phyloP scores from a whole-genome alignment of 345 rosid genomes.

The Erodium maritimum region DNA sequence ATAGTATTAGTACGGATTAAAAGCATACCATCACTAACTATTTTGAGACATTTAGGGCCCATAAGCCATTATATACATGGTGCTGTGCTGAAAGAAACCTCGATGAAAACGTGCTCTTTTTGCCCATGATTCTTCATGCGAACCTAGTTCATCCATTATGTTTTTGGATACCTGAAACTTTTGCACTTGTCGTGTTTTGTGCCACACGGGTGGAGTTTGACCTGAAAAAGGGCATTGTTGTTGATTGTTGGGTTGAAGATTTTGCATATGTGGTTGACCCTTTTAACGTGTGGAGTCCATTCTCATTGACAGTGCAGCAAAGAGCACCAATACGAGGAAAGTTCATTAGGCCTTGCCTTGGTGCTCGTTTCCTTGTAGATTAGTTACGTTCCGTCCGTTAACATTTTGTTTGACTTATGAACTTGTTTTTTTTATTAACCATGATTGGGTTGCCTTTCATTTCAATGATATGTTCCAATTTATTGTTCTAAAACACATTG shows the following conservation, averaged over 20 bases:
- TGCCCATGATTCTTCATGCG: neutral
- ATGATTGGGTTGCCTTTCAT: no score
- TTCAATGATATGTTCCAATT: no score
- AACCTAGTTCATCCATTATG: neutral
- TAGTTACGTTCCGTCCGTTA: no score
- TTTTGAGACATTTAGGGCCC: neutral
- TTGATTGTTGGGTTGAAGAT: neutral
- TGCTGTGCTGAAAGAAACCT: neutral
- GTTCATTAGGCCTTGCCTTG: neutral
- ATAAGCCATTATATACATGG: neutral
- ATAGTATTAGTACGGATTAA: no score
- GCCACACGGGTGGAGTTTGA: neutral
- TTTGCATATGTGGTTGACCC: neutral
- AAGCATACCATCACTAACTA: conserved; percentile 2
- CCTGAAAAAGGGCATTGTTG: neutral
- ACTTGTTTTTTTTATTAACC: neutral
- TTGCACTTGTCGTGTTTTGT: neutral
- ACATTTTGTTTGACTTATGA: neutral
- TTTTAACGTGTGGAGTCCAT: neutral
- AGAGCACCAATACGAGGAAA: neutral
- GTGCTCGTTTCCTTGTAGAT: neutral
- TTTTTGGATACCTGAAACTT: neutral
- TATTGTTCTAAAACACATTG: no score
- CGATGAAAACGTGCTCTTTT: neutral
- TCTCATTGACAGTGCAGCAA: neutral